Conservation (phyloP, 1,284 basidiomycete species). For the Leccinum insigne region DNA sequence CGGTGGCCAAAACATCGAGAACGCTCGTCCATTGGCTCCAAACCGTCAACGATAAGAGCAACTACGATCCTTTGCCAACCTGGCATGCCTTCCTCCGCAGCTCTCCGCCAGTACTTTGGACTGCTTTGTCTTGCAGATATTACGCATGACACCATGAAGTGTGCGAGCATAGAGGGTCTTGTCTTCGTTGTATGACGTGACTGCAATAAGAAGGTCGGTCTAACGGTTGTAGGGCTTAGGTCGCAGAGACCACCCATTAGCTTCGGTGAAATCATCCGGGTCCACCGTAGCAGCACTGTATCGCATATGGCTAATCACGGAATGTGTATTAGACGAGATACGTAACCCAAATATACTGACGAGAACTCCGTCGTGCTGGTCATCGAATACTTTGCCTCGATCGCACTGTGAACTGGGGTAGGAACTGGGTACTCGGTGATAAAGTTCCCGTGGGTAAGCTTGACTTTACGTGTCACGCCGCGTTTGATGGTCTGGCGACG, state of each 20-base stretch:
- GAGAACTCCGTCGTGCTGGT: constrained; percentile 83
- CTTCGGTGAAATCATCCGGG: constrained; percentile 89
- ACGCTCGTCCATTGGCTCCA: constrained; percentile 94
- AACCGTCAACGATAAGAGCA: constrained; percentile 91
- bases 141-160: constrained; percentile 95
- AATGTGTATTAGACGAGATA: constrained; percentile 7
- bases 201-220: constrained; percentile 92
- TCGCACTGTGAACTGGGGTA: constrained; percentile 81
- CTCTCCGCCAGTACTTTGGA: constrained; percentile 90
- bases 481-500: constrained; percentile 91
- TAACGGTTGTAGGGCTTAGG: constrained; percentile 85
- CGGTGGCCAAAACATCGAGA: constrained; percentile 84
- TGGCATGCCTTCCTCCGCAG: constrained; percentile 84
- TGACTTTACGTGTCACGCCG: constrained; percentile 93
- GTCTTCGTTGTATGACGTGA: constrained; percentile 92
- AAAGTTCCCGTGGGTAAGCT: constrained; percentile 91
- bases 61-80: constrained; percentile 95
- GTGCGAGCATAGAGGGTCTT: constrained; percentile 93
- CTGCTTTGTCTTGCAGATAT: constrained; percentile 93
- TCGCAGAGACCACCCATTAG: constrained; percentile 83
- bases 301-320: constrained; percentile 72
- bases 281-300: constrained; percentile 94
- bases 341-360: constrained; percentile 45
- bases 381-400: constrained; percentile 77
- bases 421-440: constrained; percentile 92